Conservation (phyloP, 2,329 filamentous ascomycete genomes). For the Ophiocordyceps robertsii region DNA sequence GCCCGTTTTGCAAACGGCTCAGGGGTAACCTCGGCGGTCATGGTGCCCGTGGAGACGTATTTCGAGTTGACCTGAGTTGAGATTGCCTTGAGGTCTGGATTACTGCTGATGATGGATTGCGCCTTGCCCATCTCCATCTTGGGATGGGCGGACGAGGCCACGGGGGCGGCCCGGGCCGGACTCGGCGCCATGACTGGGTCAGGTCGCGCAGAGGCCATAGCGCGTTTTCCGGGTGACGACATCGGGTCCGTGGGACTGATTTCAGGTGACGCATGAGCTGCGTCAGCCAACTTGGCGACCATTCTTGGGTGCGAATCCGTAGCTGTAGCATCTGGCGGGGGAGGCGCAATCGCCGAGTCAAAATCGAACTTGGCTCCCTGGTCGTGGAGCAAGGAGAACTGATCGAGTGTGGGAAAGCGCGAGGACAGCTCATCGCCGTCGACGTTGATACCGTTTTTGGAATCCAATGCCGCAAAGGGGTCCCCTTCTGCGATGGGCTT, state of each 20-base stretch:
- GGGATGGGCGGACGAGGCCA: conserved; percentile 24
- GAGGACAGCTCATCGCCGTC: conserved; percentile 68
- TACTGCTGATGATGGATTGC: conserved; percentile 44
- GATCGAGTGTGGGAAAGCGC: conserved; percentile 80
- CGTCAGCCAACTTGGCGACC: conserved; percentile 66
- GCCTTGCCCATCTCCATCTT: conserved; percentile 46
- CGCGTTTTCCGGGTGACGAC: conserved; percentile 15
- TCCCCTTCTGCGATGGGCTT: conserved; percentile 58
- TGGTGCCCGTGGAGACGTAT: conserved; percentile 56
- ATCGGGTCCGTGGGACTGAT: conserved; percentile 7
- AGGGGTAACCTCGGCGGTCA: conserved; percentile 50
- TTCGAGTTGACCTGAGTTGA: conserved; percentile 27
- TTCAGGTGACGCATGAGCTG: conserved; percentile 54
- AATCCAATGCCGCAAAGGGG: conserved; percentile 83
- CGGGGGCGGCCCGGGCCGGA: conserved; percentile 18
- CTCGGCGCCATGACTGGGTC: conserved; percentile 11
- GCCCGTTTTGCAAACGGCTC: conserved; percentile 23
- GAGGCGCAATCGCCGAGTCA: conserved; percentile 38
- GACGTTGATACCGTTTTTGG: conserved; percentile 30
- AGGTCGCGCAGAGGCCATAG: conserved; percentile 14
- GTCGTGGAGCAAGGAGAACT: conserved; percentile 84
- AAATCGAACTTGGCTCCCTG: conserved; percentile 77
- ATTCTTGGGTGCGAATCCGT: conserved; percentile 46
- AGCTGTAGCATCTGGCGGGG: conserved; percentile 35
- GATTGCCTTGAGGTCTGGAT: conserved; percentile 47